Conservation (phyloP, 805 yeast species). For the Kodamaea neixiangensis region DNA sequence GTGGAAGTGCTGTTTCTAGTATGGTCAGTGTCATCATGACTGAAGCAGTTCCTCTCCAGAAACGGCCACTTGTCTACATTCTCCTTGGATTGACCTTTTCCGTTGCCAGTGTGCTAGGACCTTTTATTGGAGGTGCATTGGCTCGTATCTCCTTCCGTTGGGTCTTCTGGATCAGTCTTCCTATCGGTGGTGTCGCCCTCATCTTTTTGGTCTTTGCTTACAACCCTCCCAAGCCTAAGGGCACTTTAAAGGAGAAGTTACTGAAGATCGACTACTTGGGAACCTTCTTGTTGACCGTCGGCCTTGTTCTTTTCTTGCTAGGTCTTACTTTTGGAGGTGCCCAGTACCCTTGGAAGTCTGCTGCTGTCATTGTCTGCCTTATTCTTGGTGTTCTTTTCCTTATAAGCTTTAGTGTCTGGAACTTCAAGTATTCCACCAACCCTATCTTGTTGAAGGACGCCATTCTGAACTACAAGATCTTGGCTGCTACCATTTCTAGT, state of each 20-base stretch:
- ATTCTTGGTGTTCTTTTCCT: constrained; percentile 45
- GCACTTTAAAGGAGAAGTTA: constrained; percentile 42
- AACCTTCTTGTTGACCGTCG: constrained; percentile 40
- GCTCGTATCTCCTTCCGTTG: constrained; percentile 68
- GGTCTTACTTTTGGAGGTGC: constrained; percentile 58
- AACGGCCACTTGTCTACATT: constrained; percentile 40
- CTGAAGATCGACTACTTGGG: constrained; percentile 51
- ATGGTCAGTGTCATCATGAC: constrained; percentile 57
- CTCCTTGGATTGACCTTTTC: constrained; percentile 46
- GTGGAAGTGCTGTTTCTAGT: constrained; percentile 68
- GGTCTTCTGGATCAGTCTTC: constrained; percentile 72
- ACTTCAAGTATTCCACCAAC: constrained; percentile 38
- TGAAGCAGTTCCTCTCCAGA: constrained; percentile 49
- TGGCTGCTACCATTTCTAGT: constrained; percentile 28
- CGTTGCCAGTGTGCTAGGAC: constrained; percentile 57
- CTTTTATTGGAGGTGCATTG: constrained; percentile 66
- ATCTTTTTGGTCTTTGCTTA: constrained; percentile 39
- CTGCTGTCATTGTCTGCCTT: constrained; percentile 50
- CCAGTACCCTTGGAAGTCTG: constrained; percentile 53
- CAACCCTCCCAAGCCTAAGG: constrained; percentile 47
- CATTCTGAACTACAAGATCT: constrained; percentile 24
- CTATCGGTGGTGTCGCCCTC: constrained; percentile 59
- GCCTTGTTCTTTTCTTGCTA: constrained; percentile 45
- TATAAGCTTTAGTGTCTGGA: constrained; percentile 39
- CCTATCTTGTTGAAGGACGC: constrained; percentile 50